Evolutionary conservation across 495 filamentous ascomycete genomes (phyloP).

Genomic region (Aspergillus bridgeri): DNA sequence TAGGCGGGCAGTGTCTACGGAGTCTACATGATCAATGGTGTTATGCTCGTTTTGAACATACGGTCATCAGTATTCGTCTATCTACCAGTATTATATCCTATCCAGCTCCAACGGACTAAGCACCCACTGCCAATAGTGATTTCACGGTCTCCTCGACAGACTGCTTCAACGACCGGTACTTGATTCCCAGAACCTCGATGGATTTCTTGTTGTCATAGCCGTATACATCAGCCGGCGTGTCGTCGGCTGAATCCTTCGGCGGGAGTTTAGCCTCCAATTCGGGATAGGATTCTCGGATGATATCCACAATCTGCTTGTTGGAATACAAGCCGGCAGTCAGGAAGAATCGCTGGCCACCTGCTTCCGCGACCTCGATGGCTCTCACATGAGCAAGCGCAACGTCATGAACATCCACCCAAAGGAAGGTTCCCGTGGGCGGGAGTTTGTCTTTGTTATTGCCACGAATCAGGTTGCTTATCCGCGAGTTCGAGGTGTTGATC

Average conservation of each 20-base stretch:
- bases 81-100: background rate
- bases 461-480: conserved; percentile 51
- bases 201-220: conserved; percentile 52
- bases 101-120: conserved; percentile 14
- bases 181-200: conserved; percentile 55
- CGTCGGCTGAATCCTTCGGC: conserved; percentile 39
- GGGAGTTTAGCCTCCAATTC: conserved; percentile 60
- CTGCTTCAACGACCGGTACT: conserved; percentile 52
- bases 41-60: background rate
- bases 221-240: conserved; percentile 38
- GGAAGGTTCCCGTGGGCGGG: conserved; percentile 50
- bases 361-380: conserved; percentile 64
- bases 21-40: background rate
- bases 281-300: conserved; percentile 62
- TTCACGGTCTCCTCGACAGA: conserved; percentile 55
- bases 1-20: too few species aligned
- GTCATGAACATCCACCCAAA: conserved; percentile 70
- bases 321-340: conserved; percentile 59
- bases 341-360: conserved; percentile 70
- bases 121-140: conserved; percentile 48
- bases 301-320: conserved; percentile 63
- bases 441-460: conserved; percentile 65
- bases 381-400: conserved; percentile 68
- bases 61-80: background rate
- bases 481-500: conserved; percentile 67